Evolutionary conservation across 2,329 filamentous ascomycete genomes (phyloP).

Genomic region (Colletotrichum tamarilloi): DNA sequence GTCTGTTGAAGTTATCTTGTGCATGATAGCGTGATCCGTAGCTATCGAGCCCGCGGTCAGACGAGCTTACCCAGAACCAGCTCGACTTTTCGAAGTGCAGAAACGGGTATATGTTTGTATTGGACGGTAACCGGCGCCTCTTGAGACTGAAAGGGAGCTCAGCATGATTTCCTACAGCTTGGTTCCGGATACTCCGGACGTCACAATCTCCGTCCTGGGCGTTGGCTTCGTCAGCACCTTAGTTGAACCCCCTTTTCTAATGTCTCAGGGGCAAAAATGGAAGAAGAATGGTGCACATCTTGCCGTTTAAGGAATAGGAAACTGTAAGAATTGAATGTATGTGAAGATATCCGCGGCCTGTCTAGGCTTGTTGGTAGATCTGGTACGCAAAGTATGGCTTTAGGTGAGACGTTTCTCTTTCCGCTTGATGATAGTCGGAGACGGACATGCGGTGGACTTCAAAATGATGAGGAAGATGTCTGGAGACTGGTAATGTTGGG

Average conservation of each 20-base stretch:
- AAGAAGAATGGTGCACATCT: not conserved
- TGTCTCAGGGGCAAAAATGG: not conserved
- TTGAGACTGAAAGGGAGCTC: not conserved
- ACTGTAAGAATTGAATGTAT: not conserved
- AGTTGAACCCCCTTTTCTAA: not conserved
- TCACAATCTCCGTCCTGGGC: not conserved
- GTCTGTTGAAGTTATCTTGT: not conserved
- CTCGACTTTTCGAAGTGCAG: not conserved
- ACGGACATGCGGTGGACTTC: not conserved
- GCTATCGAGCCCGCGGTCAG: not conserved
- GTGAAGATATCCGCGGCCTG: not conserved
- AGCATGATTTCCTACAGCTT: not conserved
- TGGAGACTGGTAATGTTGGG: not conserved
- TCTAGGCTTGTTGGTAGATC: not conserved
- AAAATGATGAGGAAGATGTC: not conserved
- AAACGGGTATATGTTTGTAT: not conserved
- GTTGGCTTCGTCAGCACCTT: not conserved
- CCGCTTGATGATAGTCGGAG: not conserved
- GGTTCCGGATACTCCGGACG: not conserved
- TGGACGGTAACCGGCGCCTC: not conserved
- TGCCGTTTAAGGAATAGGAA: not conserved
- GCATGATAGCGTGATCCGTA: not conserved
- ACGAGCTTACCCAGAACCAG: not conserved
- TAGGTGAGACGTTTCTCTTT: not conserved
- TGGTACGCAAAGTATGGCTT: not conserved